Conservation (phyloP, 2,329 filamentous ascomycete genomes). For the Aureobasidium zeae region DNA sequence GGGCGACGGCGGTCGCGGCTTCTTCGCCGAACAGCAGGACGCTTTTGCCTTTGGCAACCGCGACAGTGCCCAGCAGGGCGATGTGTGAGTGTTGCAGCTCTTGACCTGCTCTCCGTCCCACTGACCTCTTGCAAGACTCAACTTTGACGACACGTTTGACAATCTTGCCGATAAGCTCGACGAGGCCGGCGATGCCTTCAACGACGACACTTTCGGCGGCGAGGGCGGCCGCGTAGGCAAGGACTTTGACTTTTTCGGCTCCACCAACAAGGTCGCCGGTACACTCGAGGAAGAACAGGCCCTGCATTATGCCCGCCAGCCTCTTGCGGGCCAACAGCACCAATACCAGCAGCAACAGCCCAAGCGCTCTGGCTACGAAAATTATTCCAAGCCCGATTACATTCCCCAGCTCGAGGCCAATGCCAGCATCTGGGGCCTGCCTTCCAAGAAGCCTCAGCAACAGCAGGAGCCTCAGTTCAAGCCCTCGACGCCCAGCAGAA, state of each 20-base stretch:
- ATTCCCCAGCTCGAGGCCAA: conserved; percentile 88
- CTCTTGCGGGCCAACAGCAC: conserved; percentile 41
- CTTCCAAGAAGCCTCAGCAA: conserved; percentile 42
- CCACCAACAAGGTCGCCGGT: conserved; percentile 76
- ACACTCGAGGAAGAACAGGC: conserved; percentile 87
- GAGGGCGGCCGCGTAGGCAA: conserved; percentile 57
- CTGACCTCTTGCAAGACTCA: conserved; percentile 45
- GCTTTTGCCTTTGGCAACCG: conserved; percentile 76
- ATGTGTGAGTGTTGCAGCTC: conserved; percentile 47
- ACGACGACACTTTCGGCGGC: conserved; percentile 82
- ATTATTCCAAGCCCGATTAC: conserved; percentile 74
- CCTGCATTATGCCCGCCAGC: conserved; percentile 67
- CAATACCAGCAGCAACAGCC: conserved; percentile 43
- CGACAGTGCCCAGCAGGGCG: conserved; percentile 48
- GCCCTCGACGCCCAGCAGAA: conserved; percentile 43
- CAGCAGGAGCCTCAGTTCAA: conserved; percentile 21
- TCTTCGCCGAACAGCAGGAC: conserved; percentile 66
- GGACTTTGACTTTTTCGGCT: conserved; percentile 95
- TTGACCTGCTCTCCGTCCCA: conserved; percentile 23
- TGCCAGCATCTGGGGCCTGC: conserved; percentile 82
- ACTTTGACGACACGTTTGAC: conserved; percentile 97
- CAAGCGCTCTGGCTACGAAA: conserved; percentile 77
- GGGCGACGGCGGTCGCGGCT: conserved; percentile 43
- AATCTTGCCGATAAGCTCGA: conserved; percentile 84
- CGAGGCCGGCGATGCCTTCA: conserved; percentile 87